phyloP scores from a whole-genome alignment of 768 basidiomycete species.

The Coprinopsis cinerea region DNA sequence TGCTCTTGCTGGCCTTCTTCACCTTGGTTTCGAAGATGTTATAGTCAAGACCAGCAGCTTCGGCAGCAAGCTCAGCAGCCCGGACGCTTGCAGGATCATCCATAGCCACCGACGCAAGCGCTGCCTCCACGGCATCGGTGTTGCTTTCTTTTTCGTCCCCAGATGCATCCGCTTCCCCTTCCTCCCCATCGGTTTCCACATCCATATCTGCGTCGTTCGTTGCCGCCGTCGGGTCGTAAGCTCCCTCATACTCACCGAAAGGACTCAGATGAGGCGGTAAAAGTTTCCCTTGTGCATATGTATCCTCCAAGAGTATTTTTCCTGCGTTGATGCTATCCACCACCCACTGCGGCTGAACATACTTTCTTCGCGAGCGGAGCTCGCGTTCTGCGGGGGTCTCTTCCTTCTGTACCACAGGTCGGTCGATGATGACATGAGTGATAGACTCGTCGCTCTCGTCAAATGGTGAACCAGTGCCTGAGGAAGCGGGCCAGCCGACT shows the following conservation, averaged over 20 bases:
- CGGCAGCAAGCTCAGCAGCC: slow-evolving; percentile 88
- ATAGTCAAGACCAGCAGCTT: slow-evolving; percentile 79
- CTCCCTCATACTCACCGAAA: slow-evolving; percentile 77
- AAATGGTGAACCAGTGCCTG: slow-evolving; percentile 77
- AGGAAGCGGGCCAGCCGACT: slow-evolving; percentile 82
- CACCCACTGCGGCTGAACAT: slow-evolving; percentile 97
- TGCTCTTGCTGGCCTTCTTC: slow-evolving; percentile 48
- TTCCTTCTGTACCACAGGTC: slow-evolving; percentile 54
- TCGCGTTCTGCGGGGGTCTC: slow-evolving; percentile 57
- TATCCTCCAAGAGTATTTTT: slow-evolving; percentile 77
- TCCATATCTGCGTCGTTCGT: slow-evolving; percentile 20
- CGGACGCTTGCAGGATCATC: slow-evolving; percentile 64
- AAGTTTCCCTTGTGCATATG: slow-evolving; percentile 77
- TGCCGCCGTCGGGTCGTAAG: slow-evolving; percentile 58
- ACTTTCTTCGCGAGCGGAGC: slow-evolving; percentile 64
- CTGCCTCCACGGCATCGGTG: slow-evolving; percentile 10
- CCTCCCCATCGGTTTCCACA: slow-evolving; percentile 21
- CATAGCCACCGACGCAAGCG: slow-evolving; percentile 14
- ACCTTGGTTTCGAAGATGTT: slow-evolving; percentile 74
- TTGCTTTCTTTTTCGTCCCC: slow-evolving; percentile 13
- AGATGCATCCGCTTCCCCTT: slow-evolving; percentile 14
- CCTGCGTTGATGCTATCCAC: slow-evolving; percentile 92
- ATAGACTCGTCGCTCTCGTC: slow-evolving; percentile 76
- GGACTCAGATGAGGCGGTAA: slow-evolving; percentile 96
- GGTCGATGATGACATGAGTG: slow-evolving; percentile 93